Base-by-base conservation (phyloP, 2,329 filamentous ascomycete genomes). In the Sporothrix brunneoviolacea region DNA sequence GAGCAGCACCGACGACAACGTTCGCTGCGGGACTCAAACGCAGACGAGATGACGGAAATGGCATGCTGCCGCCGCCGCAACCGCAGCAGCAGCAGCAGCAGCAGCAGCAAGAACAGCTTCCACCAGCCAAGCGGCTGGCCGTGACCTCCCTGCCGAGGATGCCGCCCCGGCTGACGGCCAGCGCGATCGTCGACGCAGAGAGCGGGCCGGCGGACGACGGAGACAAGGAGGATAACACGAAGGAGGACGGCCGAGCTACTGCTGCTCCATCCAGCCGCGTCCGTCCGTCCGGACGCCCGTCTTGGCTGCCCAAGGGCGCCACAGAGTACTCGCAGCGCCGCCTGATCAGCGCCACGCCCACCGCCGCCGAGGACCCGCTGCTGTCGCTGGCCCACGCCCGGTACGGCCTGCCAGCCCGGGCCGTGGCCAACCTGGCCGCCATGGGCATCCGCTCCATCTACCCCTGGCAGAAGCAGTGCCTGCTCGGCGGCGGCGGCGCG, bases 381-480 rank as follows among this genome's bases (percentile, higher is more conserved):
- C 71, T 89, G 16, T 79, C 75, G 13, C 70, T 91, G 27, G 73
- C 74, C 4, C 79, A 89, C 63, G 70, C 76, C 1, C 69, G 68
- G 35, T 91, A 89, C 67, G 77, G 70, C 8, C 70, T 91, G 13
- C 81, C 84, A 3, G 57, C 66, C 0, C 65, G 71, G 21, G 68
- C 90, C 35, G 77, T 86, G 3, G 65, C 71, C 16, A 90, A 89
- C 59, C 77, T 90, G 60, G 73, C 72, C 42, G 67, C 70, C 0
- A 70, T 86, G 35, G 86, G 86, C n/a, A 84, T 91, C 50, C 76
- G 72, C 36, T 77, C 76, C 56, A 90, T 90, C 53, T 90, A 90
- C 59, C 83, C 84, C 2, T 91, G 86, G 86, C 86, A 90, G 65
- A 84, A 84, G 45, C 80, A 82, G 51, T 91, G 86, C 60, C 71